Conservation (phyloP, 176 grass and related monocot genomes). For the Microstegium vimineum region DNA sequence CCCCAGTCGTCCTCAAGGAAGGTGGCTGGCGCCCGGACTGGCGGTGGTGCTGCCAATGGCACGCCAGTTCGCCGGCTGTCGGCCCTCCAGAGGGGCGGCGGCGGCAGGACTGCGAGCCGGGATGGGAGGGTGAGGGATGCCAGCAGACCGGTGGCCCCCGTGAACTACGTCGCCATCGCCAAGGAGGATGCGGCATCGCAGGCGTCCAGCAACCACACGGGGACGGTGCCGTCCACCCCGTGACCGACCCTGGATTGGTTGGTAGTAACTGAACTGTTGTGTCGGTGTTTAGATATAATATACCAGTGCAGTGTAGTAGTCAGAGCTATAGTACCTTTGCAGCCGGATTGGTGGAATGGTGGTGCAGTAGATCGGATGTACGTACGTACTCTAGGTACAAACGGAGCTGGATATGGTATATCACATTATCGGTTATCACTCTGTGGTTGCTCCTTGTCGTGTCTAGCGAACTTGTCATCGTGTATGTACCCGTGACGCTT, state of each 20-base stretch:
- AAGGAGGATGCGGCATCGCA: constrained; percentile 60
- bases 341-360: neutral
- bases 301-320: constrained; percentile 33
- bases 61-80: constrained; percentile 48
- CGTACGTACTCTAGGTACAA: neutral
- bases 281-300: neutral
- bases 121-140: constrained; percentile 68
- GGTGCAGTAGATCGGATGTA: neutral
- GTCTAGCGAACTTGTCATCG: neutral
- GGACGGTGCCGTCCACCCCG: constrained; percentile 17
- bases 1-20: constrained; percentile 58
- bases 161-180: constrained; percentile 66
- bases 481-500: neutral
- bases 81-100: constrained; percentile 43
- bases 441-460: neutral
- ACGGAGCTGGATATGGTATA: neutral
- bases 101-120: constrained; percentile 42
- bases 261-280: neutral
- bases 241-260: constrained; percentile 19
- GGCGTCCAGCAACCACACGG: constrained; percentile 38
- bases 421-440: neutral
- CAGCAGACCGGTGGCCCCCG: constrained; percentile 43
- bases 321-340: neutral
- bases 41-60: constrained; percentile 18
- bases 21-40: constrained; percentile 34